Percentiles rank a stretch among this genome's conserved stretches.
Evolutionary conservation across 2,329 filamentous ascomycete genomes (phyloP).

Genomic region (Phialocephala sp.): DNA sequence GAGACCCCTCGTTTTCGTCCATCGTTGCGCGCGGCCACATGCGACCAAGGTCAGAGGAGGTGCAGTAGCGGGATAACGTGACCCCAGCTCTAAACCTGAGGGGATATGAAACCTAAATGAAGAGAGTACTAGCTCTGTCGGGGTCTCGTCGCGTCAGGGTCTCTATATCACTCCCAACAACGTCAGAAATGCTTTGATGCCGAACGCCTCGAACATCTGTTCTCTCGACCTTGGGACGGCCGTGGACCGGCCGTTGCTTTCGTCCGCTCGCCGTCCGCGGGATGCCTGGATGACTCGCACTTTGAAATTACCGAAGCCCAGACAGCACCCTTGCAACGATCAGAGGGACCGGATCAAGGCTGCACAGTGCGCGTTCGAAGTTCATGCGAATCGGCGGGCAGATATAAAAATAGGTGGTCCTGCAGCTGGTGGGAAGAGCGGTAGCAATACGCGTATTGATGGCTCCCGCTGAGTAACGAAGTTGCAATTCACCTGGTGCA

Average conservation of each 20-base stretch:
- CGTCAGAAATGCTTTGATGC: neutral
- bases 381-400: too few species aligned
- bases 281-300: constrained; percentile 1
- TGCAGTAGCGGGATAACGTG: constrained; percentile 1
- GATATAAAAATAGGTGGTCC: too few species aligned
- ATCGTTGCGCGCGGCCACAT: neutral
- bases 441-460: too few species aligned
- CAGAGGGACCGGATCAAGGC: too few species aligned
- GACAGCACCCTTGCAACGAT: too few species aligned
- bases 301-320: neutral
- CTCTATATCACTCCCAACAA: constrained; percentile 8
- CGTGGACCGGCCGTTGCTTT: neutral
- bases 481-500: too few species aligned
- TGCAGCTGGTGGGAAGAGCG: too few species aligned
- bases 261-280: neutral
- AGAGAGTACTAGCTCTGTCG: neutral
- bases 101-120: neutral
- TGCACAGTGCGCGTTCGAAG: too few species aligned
- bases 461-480: too few species aligned
- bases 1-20: neutral
- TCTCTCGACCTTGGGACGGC: neutral
- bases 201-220: neutral
- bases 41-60: neutral
- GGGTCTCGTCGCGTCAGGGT: neutral
- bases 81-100: neutral